Evolutionary conservation across 1,284 basidiomycete species (phyloP).

Genomic region (Puccinia triticina): DNA sequence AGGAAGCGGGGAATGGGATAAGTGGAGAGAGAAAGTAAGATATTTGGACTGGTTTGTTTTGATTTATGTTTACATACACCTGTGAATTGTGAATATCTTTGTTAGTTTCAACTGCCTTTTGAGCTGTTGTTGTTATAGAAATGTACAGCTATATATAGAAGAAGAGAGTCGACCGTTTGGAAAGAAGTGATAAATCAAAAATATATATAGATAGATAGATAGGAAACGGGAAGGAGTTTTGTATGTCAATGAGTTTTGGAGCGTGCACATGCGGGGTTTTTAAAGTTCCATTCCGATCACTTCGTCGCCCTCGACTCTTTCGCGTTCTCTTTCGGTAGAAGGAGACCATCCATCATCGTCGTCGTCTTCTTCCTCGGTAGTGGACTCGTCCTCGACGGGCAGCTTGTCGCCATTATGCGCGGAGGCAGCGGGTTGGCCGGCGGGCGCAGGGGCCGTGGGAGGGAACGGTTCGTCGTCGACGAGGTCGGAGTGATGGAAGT

Average conservation of each 20-base stretch:
- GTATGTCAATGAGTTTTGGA: too few relatives aligned
- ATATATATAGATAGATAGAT: conserved; percentile 14
- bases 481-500: background rate
- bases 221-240: too few relatives aligned
- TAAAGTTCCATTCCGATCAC: conserved; percentile 44
- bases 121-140: too few relatives aligned
- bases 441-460: background rate
- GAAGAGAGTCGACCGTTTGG: background rate
- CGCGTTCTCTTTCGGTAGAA: conserved; percentile 3
- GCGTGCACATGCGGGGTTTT: background rate
- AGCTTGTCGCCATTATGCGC: background rate
- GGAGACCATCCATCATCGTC: conserved; percentile 31
- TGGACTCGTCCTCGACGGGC: conserved; percentile 1
- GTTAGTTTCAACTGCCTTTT: too few relatives aligned
- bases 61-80: background rate
- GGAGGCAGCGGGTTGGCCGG: background rate
- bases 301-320: conserved; percentile 33
- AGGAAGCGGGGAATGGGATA: background rate
- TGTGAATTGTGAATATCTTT: background rate
- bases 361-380: conserved; percentile 13
- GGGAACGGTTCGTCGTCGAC: conserved; percentile 5
- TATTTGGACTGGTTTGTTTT: background rate
- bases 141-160: background rate
- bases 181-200: background rate
- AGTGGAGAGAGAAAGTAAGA: background rate